A percentile compares a stretch with the other conserved stretches of the same genome.
Conservation (phyloP, 1,284 basidiomycete genomes). For the Pseudozyma hubeiensis region DNA sequence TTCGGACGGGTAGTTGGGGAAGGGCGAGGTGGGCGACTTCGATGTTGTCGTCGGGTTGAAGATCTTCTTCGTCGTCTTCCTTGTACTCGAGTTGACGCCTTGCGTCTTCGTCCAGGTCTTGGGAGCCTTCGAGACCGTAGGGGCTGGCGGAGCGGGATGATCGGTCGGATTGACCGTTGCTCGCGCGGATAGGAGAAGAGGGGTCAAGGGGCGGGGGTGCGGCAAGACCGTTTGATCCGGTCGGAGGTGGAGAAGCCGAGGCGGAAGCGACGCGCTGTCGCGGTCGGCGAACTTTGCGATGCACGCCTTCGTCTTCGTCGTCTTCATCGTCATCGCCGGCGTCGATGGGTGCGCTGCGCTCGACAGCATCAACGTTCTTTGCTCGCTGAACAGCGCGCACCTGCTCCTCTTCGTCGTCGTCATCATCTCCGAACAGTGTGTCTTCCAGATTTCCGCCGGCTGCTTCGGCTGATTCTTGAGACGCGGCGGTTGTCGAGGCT, state of each 20-base stretch:
- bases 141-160: slow-evolving; percentile 43
- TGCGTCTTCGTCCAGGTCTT: slow-evolving; percentile 45
- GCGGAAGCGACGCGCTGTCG: slow-evolving; percentile 38
- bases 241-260: slow-evolving; percentile 38
- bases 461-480: neutral
- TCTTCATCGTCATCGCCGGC: slow-evolving; percentile 32
- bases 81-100: slow-evolving; percentile 58
- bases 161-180: slow-evolving; percentile 25
- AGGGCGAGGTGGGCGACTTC: slow-evolving; percentile 69
- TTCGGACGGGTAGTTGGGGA: slow-evolving; percentile 57
- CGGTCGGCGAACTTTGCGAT: slow-evolving; percentile 37
- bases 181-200: slow-evolving; percentile 17
- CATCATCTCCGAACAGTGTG: slow-evolving; percentile 51
- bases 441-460: slow-evolving; percentile 35
- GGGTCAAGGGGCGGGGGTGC: slow-evolving; percentile 32
- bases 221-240: slow-evolving; percentile 25
- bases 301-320: slow-evolving; percentile 42
- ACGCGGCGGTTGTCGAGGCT: neutral
- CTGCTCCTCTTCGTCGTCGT: slow-evolving; percentile 43
- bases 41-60: slow-evolving; percentile 75
- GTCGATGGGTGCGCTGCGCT: neutral
- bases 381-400: slow-evolving; percentile 13
- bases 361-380: slow-evolving; percentile 1
- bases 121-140: slow-evolving; percentile 30
- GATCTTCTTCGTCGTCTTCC: slow-evolving; percentile 70